Percentiles rank a stretch among this genome's conserved stretches.
Conservation (phyloP, 257 asterid genomes). For the Lycium barbarum region DNA sequence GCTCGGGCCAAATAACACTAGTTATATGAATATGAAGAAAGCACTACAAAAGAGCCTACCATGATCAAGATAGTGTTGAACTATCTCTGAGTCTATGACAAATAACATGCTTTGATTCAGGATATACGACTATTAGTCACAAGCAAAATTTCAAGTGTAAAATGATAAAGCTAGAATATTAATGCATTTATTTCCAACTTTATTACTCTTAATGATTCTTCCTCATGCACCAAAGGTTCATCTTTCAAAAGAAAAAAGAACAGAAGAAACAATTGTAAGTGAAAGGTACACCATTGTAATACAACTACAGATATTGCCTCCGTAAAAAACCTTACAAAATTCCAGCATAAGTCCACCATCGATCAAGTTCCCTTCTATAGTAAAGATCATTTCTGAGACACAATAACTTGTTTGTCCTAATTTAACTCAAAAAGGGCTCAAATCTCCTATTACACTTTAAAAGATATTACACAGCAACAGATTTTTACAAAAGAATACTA, state of each 20-base stretch:
- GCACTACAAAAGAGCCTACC: too few species aligned
- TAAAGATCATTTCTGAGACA: not conserved
- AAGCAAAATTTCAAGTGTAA: not conserved
- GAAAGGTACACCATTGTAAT: not conserved
- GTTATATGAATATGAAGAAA: too few species aligned
- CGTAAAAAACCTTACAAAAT: not conserved
- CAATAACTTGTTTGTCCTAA: not conserved
- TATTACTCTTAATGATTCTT: not conserved
- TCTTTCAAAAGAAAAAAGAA: not conserved
- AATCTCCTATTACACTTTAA: not conserved
- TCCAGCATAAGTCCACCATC: not conserved
- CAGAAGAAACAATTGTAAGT: conserved; percentile 11
- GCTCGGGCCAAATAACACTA: too few species aligned
- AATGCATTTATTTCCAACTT: not conserved
- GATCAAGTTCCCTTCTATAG: not conserved
- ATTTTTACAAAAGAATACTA: conserved; percentile 28
- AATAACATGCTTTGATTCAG: not conserved
- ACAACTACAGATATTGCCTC: not conserved
- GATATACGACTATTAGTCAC: not conserved
- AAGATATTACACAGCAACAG: conserved; percentile 20
- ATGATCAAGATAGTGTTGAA: not conserved
- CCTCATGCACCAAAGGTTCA: not conserved
- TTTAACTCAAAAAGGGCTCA: conserved; percentile 1
- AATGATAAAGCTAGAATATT: not conserved
- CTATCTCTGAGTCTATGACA: not conserved